Conservation (phyloP, 163 green algal genomes). For the Prototheca cutis region DNA sequence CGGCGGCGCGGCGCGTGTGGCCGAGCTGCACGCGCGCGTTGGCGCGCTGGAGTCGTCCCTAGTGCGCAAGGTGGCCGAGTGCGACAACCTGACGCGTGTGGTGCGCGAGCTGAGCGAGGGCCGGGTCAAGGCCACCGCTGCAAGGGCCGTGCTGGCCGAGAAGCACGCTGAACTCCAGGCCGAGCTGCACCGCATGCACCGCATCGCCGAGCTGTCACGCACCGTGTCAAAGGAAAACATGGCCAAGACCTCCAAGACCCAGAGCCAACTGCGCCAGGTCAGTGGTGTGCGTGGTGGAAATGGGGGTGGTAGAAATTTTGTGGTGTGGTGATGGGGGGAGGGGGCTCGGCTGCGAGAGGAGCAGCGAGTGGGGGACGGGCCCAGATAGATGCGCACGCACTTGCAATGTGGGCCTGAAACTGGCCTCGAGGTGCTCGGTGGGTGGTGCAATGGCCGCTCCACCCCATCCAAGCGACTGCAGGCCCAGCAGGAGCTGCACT, state of each 20-base stretch:
- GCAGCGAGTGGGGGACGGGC: no score
- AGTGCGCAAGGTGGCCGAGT: constrained; percentile 12
- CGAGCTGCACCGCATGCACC: constrained; percentile 28
- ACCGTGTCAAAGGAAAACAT: constrained; percentile 37
- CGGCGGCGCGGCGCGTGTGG: background rate
- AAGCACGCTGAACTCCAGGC: constrained; percentile 30
- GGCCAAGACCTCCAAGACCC: constrained; percentile 23
- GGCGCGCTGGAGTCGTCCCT: constrained; percentile 14
- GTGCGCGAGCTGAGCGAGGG: constrained; percentile 35
- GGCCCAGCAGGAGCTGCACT: constrained; percentile 11
- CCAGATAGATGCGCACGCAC: no score
- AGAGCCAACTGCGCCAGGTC: constrained; percentile 14
- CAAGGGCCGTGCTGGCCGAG: constrained; percentile 19
- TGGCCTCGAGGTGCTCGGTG: no score
- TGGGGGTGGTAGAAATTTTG: background rate
- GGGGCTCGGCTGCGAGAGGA: no score
- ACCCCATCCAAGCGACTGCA: background rate
- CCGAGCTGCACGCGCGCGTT: background rate
- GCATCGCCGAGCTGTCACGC: constrained; percentile 37
- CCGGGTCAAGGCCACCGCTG: constrained; percentile 19
- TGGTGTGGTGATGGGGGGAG: background rate
- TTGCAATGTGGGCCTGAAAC: no score
- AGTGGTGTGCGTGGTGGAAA: background rate
- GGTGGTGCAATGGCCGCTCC: no score
- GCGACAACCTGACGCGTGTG: constrained; percentile 30